Conservation (phyloP, 164 flowering plant species). For the Sedum album region DNA sequence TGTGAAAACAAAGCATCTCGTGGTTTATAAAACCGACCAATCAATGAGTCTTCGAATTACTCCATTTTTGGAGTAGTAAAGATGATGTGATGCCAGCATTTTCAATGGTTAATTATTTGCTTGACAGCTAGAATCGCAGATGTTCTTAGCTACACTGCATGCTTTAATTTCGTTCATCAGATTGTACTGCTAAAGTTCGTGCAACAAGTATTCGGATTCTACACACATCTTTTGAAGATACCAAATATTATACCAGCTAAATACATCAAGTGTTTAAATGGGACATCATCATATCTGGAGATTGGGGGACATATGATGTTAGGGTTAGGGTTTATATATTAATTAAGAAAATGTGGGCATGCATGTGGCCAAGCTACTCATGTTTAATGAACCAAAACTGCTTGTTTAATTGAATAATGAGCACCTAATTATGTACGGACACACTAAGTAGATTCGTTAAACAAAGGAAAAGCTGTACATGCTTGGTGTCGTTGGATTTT, state of each 20-base stretch:
- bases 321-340: neutral
- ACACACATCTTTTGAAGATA: neutral
- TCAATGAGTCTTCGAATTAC: no score
- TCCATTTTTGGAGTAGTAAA: no score
- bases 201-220: no score
- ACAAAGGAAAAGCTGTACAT: neutral
- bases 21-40: no score
- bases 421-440: slow-evolving; percentile 5
- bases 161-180: neutral
- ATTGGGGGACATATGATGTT: neutral
- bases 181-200: neutral
- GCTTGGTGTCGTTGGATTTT: slow-evolving; percentile 3
- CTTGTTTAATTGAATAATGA: neutral
- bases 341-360: neutral
- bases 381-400: neutral
- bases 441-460: neutral
- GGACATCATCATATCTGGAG: neutral
- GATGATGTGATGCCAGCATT: no score
- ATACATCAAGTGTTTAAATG: neutral
- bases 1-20: no score
- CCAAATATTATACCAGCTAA: neutral
- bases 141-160: neutral
- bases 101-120: slow-evolving; percentile 1
- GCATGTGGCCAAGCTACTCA: slow-evolving; percentile 3
- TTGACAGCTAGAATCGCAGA: neutral